Conservation (phyloP, 257 asterid species). For the Catharanthus roseus region DNA sequence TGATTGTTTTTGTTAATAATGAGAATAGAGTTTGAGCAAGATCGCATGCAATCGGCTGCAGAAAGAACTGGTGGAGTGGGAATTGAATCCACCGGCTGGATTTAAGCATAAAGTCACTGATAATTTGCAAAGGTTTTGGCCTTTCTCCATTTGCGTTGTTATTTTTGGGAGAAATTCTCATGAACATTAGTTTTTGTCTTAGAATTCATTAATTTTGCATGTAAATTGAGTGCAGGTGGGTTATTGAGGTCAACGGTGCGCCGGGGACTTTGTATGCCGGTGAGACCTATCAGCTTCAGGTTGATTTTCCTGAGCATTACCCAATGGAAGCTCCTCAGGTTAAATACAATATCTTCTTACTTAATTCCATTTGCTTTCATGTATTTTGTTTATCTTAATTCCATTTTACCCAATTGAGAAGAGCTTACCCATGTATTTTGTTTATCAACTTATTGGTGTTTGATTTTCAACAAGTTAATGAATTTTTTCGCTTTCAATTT, state of each 20-base stretch:
- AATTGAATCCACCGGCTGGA: slow-evolving; percentile 85
- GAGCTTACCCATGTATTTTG: not conserved
- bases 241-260: slow-evolving; percentile 45
- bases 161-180: not conserved
- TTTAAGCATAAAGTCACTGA: slow-evolving; percentile 87
- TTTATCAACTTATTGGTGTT: not conserved
- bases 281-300: slow-evolving; percentile 49
- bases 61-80: slow-evolving; percentile 97
- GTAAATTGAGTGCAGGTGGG: slow-evolving; percentile 30
- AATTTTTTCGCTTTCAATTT: not conserved
- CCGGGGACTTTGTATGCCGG: slow-evolving; percentile 39
- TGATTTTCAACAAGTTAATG: not conserved
- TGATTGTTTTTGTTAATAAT: not conserved
- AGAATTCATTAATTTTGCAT: too few relatives aligned
- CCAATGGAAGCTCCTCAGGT: slow-evolving; percentile 61
- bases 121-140: slow-evolving; percentile 72
- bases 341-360: not conserved
- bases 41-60: slow-evolving; percentile 94
- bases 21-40: slow-evolving; percentile 79
- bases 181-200: not conserved
- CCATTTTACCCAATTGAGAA: too few relatives aligned
- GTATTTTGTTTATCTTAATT: too few relatives aligned
- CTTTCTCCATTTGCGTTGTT: slow-evolving; percentile 1
- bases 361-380: not conserved
- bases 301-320: slow-evolving; percentile 52